phyloP scores from a whole-genome alignment of 2,329 filamentous ascomycete species.

The Neocucurbitaria cava region DNA sequence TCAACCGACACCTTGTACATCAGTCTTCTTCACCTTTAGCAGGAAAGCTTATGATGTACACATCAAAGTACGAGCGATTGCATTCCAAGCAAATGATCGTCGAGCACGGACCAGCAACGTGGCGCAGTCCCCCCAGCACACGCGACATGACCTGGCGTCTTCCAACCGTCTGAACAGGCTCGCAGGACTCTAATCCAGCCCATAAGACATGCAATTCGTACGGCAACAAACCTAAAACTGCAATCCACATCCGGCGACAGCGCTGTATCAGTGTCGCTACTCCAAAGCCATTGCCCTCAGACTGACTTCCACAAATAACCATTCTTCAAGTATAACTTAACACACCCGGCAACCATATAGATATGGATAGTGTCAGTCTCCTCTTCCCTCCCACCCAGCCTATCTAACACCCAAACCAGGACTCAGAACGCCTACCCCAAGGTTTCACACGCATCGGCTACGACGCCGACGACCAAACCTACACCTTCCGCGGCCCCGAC shows the following conservation, averaged over 20 bases:
- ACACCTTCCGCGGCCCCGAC: slow-evolving; percentile 59
- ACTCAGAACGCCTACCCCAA: slow-evolving; percentile 61
- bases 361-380: slow-evolving; percentile 29
- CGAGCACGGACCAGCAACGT: too few species aligned
- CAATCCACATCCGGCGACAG: background rate
- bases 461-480: slow-evolving; percentile 62
- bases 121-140: background rate
- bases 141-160: background rate
- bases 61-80: too few species aligned
- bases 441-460: slow-evolving; percentile 64
- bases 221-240: background rate
- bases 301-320: slow-evolving; percentile 1
- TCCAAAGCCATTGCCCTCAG: background rate
- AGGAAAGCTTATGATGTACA: too few species aligned
- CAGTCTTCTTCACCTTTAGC: too few species aligned
- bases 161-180: too few species aligned
- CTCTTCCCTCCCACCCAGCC: background rate
- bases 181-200: too few species aligned
- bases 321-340: slow-evolving; percentile 1
- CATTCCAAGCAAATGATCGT: too few species aligned
- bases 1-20: too few species aligned
- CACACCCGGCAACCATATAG: slow-evolving; percentile 10
- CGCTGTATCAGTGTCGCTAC: background rate
- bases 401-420: slow-evolving; percentile 31
- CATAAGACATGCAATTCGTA: background rate